Evolutionary conservation across 2,329 filamentous ascomycete genomes (phyloP).

Genomic region (Colletotrichum magnum): DNA sequence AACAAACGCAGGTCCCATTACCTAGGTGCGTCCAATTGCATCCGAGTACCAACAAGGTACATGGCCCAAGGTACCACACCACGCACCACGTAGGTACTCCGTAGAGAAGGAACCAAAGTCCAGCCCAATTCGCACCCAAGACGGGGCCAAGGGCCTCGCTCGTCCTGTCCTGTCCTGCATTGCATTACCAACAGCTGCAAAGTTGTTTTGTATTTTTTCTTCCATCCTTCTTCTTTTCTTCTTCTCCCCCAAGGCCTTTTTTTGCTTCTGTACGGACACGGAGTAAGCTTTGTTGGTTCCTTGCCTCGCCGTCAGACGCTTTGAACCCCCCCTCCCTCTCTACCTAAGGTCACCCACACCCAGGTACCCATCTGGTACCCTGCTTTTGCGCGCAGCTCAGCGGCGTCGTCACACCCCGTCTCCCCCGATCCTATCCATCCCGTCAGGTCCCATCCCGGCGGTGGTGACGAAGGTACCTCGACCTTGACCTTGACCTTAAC

Average conservation of each 20-base stretch:
- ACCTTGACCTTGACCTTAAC: not conserved
- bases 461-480: conserved; percentile 26
- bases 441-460: conserved; percentile 24
- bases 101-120: not conserved
- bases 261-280: too few species aligned
- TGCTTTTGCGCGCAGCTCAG: conserved; percentile 13
- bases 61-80: too few species aligned
- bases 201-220: too few species aligned
- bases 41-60: not conserved
- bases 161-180: too few species aligned
- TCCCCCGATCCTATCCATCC: conserved; percentile 14
- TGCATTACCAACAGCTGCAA: too few species aligned
- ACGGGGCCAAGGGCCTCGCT: not conserved
- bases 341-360: not conserved
- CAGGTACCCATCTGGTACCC: not conserved
- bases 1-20: conserved; percentile 20
- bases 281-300: too few species aligned
- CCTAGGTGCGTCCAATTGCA: not conserved
- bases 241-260: too few species aligned
- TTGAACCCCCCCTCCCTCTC: too few species aligned
- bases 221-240: too few species aligned
- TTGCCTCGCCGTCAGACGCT: too few species aligned
- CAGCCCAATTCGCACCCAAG: not conserved
- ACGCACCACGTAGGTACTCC: too few species aligned
- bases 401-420: conserved; percentile 1